Percentiles rank a stretch among this genome's conserved stretches.
phyloP scores from a whole-genome alignment of 441 rosid genomes.

The Pelargonium australe region DNA sequence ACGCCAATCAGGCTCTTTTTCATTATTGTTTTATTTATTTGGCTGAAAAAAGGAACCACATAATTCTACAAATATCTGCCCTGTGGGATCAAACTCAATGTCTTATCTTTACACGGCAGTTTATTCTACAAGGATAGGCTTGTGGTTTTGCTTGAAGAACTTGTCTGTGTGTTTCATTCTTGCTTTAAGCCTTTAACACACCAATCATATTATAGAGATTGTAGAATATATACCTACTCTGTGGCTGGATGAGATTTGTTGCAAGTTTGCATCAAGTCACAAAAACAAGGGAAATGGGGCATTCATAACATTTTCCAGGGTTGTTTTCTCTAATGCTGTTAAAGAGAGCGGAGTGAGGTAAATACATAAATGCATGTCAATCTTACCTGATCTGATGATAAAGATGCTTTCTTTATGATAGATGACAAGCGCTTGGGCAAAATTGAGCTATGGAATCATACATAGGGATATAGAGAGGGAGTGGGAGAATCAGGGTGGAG shows the following conservation, averaged over 20 bases:
- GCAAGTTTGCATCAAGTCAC: not conserved
- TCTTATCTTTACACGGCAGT: not conserved
- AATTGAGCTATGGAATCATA: constrained; percentile 94
- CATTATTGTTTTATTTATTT: too few species aligned
- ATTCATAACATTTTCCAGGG: constrained; percentile 11
- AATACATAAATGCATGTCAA: constrained; percentile 49
- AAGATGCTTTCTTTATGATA: constrained; percentile 94
- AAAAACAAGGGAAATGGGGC: constrained; percentile 5
- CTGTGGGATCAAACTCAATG: too few species aligned
- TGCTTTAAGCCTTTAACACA: not conserved
- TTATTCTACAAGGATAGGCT: not conserved
- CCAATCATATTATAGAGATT: not conserved
- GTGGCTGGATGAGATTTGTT: not conserved
- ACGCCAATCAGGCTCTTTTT: too few species aligned
- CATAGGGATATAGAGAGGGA: constrained; percentile 90
- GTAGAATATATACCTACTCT: not conserved
- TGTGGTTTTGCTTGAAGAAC: not conserved
- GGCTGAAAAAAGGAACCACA: too few species aligned
- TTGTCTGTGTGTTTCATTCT: not conserved
- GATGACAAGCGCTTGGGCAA: constrained; percentile 98
- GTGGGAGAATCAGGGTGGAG: constrained; percentile 76
- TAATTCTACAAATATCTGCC: too few species aligned
- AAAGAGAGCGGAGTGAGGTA: constrained; percentile 51
- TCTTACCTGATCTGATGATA: constrained; percentile 73
- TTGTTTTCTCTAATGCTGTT: constrained; percentile 19